A percentile compares a stretch with the other conserved stretches of the same genome.
These are phyloP conservation scores for Pittosporum tobira DNA, from an alignment of 129 eudicot genomes.

Conservation along the genomic window DNA sequence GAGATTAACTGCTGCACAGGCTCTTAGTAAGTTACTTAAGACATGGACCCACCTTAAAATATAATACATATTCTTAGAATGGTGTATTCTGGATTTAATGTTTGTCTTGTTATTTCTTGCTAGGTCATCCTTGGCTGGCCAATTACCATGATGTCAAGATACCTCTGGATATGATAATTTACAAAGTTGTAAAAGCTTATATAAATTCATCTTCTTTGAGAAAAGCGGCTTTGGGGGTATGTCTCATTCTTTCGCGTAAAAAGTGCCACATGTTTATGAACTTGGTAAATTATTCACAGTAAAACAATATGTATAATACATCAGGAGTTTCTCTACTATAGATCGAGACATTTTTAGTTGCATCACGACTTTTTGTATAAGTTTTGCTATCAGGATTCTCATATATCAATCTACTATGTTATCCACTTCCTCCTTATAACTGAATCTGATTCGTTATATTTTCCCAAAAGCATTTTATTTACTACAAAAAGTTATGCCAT, in stretches of 20 bases:
- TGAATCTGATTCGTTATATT: too few relatives aligned
- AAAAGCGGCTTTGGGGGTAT: slow-evolving; percentile 93
- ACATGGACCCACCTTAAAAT: background rate
- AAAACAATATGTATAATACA: background rate
- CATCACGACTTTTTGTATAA: background rate
- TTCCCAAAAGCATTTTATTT: background rate
- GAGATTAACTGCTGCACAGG: slow-evolving; percentile 97
- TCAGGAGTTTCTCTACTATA: background rate
- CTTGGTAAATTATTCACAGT: background rate
- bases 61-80: background rate
- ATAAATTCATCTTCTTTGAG: slow-evolving; percentile 82
- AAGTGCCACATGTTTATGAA: background rate
- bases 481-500: slow-evolving; percentile 9
- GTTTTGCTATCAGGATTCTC: background rate
- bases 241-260: slow-evolving; percentile 5
- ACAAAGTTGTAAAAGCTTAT: slow-evolving; percentile 79
- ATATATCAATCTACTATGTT: too few relatives aligned
- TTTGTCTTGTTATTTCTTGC: slow-evolving; percentile 17
- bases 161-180: slow-evolving; percentile 90
- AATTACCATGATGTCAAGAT: slow-evolving; percentile 63
- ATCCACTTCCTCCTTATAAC: too few relatives aligned
- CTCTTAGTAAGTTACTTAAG: slow-evolving; percentile 57
- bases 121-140: slow-evolving; percentile 99
- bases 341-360: background rate
- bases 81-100: background rate